These are phyloP conservation scores for Mixia osmundae DNA, from an alignment of 1,284 basidiomycete genomes.

Conservation along the genomic window DNA sequence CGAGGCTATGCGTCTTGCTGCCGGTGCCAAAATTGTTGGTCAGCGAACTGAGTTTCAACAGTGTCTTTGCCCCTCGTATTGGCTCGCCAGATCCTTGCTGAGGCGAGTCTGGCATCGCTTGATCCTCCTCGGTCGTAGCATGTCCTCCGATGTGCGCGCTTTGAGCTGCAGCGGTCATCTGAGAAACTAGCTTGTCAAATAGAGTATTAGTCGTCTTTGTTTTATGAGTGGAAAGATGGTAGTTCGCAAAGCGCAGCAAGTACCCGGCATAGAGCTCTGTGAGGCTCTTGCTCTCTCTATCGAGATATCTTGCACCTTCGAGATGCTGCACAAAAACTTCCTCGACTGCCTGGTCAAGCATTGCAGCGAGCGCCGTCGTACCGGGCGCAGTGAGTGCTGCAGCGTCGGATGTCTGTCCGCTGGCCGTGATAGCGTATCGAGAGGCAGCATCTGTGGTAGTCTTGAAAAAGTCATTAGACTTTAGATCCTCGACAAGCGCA, in stretches of 20 bases:
- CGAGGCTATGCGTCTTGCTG: constrained; percentile 4
- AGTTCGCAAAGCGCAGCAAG: constrained; percentile 54
- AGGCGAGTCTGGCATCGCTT: constrained; percentile 25
- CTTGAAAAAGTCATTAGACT: constrained; percentile 53
- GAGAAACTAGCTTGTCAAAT: constrained; percentile 81
- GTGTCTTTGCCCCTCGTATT: constrained; percentile 9
- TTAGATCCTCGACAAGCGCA: constrained; percentile 69
- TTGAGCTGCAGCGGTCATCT: constrained; percentile 51
- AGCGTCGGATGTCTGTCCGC: constrained; percentile 5
- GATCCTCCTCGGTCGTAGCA: constrained; percentile 1
- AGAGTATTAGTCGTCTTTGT: constrained; percentile 49
- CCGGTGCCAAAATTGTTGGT: constrained; percentile 10
- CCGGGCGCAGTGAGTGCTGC: neutral
- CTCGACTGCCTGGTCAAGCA: constrained; percentile 87
- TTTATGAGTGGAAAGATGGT: constrained; percentile 49
- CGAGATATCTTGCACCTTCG: constrained; percentile 67
- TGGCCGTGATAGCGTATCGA: neutral
- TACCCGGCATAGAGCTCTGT: constrained; percentile 57
- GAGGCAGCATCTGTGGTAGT: constrained; percentile 16
- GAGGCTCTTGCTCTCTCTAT: constrained; percentile 70
- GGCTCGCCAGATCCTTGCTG: constrained; percentile 20
- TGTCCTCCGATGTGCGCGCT: constrained; percentile 7
- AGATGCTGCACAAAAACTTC: constrained; percentile 89
- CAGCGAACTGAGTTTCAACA: constrained; percentile 49
- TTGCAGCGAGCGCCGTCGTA: constrained; percentile 24